Percentiles rank a stretch among this genome's conserved stretches.
These are phyloP conservation scores for Gynochthodes officinalis DNA, from an alignment of 257 asterid genomes.

Conservation along the genomic window DNA sequence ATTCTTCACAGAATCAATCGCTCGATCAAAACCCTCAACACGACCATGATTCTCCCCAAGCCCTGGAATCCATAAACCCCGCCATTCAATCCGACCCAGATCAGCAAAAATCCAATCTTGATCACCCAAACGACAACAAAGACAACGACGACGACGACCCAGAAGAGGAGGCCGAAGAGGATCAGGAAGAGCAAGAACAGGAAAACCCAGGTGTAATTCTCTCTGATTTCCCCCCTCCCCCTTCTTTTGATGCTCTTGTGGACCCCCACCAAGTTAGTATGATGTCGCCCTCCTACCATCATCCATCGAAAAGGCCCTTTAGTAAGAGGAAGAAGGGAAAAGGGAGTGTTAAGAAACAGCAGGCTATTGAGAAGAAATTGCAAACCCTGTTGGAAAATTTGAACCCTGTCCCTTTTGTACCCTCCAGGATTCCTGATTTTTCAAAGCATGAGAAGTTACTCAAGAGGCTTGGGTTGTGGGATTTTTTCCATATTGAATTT, in stretches of 20 bases:
- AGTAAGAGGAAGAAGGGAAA: conserved; percentile 58
- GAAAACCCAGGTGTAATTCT: conserved; percentile 22
- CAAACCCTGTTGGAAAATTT: conserved; percentile 39
- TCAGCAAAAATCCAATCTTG: conserved; percentile 4
- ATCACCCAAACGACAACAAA: conserved; percentile 13
- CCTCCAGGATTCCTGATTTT: conserved; percentile 46
- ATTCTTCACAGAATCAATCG: neutral
- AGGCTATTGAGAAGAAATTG: conserved; percentile 49
- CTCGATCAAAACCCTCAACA: conserved; percentile 1
- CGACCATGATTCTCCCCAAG: conserved; percentile 16
- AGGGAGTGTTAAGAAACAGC: conserved; percentile 37
- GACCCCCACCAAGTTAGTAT: conserved; percentile 22
- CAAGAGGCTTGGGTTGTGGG: conserved; percentile 75
- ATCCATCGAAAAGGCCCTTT: conserved; percentile 15
- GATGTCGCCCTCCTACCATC: conserved; percentile 28
- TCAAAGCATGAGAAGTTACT: conserved; percentile 53
- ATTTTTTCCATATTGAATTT: conserved; percentile 59
- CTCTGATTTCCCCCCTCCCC: conserved; percentile 8
- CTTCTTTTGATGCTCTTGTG: conserved; percentile 16
- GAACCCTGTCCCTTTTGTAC: conserved; percentile 67
- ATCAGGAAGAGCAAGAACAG: conserved; percentile 15
- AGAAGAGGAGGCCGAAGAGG: conserved; percentile 12
- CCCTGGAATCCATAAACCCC: conserved; percentile 20
- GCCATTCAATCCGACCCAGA: conserved; percentile 24
- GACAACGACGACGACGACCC: neutral